These are phyloP conservation scores for Penicillium sp. DNA, from an alignment of 2,329 filamentous ascomycete species.

Conservation along the genomic window DNA sequence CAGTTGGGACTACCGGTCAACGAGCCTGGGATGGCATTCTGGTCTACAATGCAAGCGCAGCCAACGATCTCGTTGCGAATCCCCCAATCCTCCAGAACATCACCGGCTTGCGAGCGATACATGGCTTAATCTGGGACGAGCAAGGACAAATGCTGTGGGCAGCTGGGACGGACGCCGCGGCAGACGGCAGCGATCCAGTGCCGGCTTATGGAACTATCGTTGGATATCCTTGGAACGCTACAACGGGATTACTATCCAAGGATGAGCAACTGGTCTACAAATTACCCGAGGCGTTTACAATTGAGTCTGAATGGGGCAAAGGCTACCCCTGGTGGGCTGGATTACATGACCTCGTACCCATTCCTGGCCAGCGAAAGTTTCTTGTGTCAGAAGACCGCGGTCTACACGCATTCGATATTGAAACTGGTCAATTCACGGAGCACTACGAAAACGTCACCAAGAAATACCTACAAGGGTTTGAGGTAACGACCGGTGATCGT, in stretches of 20 bases:
- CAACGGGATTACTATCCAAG: constrained; percentile 15
- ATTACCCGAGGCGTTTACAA: constrained; percentile 6
- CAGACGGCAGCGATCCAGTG: constrained; percentile 20
- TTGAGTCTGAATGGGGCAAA: constrained; percentile 23
- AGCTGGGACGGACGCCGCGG: constrained; percentile 20
- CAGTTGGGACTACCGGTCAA: constrained; percentile 23
- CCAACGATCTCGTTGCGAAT: constrained; percentile 16
- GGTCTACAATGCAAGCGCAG: constrained; percentile 20
- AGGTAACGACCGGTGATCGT: constrained; percentile 21
- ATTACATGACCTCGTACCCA: constrained; percentile 23
- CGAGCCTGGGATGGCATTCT: constrained; percentile 25
- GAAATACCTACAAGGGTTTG: constrained; percentile 22
- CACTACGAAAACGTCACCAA: constrained; percentile 15
- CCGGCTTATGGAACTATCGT: constrained; percentile 20
- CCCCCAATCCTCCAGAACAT: constrained; percentile 24
- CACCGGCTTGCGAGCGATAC: constrained; percentile 24
- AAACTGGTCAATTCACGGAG: constrained; percentile 12
- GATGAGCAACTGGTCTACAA: constrained; percentile 14
- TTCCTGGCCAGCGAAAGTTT: constrained; percentile 23
- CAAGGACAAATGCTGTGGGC: constrained; percentile 24
- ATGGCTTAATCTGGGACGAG: constrained; percentile 27
- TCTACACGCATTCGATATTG: constrained; percentile 20
- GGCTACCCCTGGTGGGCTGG: constrained; percentile 25
- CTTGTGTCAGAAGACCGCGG: constrained; percentile 21
- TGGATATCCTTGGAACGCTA: constrained; percentile 20